phyloP scores from a whole-genome alignment of 1,139 yeast species.

The Taphrina deformans region DNA sequence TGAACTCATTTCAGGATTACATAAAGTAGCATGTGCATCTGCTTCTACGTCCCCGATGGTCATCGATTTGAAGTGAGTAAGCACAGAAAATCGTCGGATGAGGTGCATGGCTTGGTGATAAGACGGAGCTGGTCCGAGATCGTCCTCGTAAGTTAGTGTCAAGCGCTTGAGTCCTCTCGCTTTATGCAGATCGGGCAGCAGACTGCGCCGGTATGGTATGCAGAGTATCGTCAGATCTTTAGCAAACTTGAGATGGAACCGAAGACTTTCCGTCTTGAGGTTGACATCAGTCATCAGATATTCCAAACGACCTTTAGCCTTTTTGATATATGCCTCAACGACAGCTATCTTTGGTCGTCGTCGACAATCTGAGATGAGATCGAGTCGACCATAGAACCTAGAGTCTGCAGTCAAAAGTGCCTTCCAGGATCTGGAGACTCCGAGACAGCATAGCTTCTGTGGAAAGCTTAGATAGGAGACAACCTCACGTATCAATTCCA shows the following conservation, averaged over 20 bases:
- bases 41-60: not conserved
- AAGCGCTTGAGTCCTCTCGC: not conserved
- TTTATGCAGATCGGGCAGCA: not conserved
- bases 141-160: not conserved
- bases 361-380: not conserved
- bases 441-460: not conserved
- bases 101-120: not conserved
- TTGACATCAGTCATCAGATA: not conserved
- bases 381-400: not conserved
- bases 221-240: not conserved
- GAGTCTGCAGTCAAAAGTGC: not conserved
- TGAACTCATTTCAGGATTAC: not conserved
- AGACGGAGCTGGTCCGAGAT: not conserved
- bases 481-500: slow-evolving; percentile 14
- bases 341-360: not conserved
- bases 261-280: not conserved
- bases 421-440: slow-evolving; percentile 1
- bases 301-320: not conserved
- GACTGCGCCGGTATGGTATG: not conserved
- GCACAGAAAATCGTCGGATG: not conserved
- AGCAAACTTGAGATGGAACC: not conserved
- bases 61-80: not conserved
- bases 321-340: not conserved
- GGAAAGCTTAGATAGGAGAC: slow-evolving; percentile 1
- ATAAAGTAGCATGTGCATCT: not conserved